Base-by-base conservation (phyloP, 225 moss, liverwort and hornwort species). In the Takakia lepidozioides region DNA sequence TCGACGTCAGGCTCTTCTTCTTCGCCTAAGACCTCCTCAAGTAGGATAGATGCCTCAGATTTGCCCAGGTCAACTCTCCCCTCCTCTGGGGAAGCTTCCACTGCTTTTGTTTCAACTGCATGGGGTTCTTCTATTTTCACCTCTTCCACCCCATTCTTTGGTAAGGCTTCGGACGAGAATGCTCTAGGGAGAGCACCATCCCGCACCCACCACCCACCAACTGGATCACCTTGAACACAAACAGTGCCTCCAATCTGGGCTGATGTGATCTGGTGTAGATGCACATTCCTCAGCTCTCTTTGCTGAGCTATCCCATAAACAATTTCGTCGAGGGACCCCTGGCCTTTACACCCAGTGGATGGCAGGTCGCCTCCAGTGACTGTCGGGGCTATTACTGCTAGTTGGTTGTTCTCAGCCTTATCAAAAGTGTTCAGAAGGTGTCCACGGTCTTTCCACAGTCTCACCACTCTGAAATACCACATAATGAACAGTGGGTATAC, bases 1-100 rank as follows among this genome's bases (percentile, higher is more conserved):
- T 24, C 53, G 23, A 38, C 47, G 27, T 47, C 53, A 25, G 26
- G 36, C 13, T 21, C 18, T 13, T 54, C 53, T 54, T 54, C 39
- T 8, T 41, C 53, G 17, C 10, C 25, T 18, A 27, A 48, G 3
- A 21, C 35, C 29, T 29, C 20, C 28, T 51, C n/a, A n/a, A n/a
- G 51, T 36, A 51, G 37, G n/a, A 25, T 25, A 25, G 40, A n/a
- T 40, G n/a, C 53, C 39, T 13, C 15, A 27, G 3, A 21, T 25
- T 38, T 26, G 17, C n/a, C 18, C 14, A 10, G 38, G 15, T 26
- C 24, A 32, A 32, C 11, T 14, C 15, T 39, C 3, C 25, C n/a
- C 25, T 23, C 53, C 22, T 16, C 27, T 15, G 25, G 26, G 15
- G n/a, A 16, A n/a, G 20, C 22, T 37, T 54, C 53, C 53, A 37